A percentile compares a stretch with the other conserved stretches of the same genome.
These are phyloP conservation scores for Aureobasidium namibiae DNA, from an alignment of 2,329 filamentous ascomycete species.

Conservation along the genomic window DNA sequence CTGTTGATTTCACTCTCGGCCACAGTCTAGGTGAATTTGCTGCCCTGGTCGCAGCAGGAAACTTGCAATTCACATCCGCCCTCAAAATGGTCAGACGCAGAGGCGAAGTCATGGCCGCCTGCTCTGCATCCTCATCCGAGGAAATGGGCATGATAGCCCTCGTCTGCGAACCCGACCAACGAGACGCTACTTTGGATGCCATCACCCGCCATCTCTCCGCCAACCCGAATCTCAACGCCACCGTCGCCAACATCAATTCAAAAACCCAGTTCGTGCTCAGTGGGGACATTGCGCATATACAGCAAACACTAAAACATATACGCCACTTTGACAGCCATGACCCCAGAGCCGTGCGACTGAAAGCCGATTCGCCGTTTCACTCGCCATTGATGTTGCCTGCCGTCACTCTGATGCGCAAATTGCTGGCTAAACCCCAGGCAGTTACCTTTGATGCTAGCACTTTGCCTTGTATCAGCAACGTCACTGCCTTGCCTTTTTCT, in stretches of 20 bases:
- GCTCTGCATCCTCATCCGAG: slow-evolving; percentile 57
- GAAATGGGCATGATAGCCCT: slow-evolving; percentile 93
- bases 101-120: slow-evolving; percentile 75
- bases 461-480: slow-evolving; percentile 78
- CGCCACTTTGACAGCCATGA: slow-evolving; percentile 87
- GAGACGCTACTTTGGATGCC: slow-evolving; percentile 59
- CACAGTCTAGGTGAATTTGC: slow-evolving; percentile 93
- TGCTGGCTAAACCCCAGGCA: slow-evolving; percentile 48
- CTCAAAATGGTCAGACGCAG: slow-evolving; percentile 67
- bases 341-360: slow-evolving; percentile 75
- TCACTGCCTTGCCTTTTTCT: slow-evolving; percentile 69
- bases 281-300: slow-evolving; percentile 76
- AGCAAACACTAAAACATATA: slow-evolving; percentile 72
- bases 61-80: slow-evolving; percentile 69
- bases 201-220: slow-evolving; percentile 69
- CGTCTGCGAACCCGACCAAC: slow-evolving; percentile 74
- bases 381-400: slow-evolving; percentile 87
- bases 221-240: slow-evolving; percentile 63
- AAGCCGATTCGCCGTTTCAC: slow-evolving; percentile 85
- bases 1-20: slow-evolving; percentile 75
- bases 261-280: slow-evolving; percentile 95
- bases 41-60: slow-evolving; percentile 75
- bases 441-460: slow-evolving; percentile 61
- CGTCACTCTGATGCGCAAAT: slow-evolving; percentile 59
- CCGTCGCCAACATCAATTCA: slow-evolving; percentile 89